Conservation (phyloP, 164 flowering plant genomes). For the Dillenia turbinata region DNA sequence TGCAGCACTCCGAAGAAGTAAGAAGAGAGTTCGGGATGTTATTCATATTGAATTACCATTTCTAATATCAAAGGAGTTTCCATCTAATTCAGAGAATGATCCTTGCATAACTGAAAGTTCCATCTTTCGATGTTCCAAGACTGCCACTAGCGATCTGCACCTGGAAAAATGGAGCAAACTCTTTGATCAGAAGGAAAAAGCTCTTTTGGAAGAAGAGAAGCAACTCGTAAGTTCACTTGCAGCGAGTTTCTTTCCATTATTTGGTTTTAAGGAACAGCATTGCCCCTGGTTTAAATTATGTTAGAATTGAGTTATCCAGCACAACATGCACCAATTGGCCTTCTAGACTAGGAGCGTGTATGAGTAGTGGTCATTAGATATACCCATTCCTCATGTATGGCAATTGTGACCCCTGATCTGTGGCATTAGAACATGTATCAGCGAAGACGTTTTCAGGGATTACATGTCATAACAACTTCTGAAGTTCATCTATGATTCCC, state of each 20-base stretch:
- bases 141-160: constrained; percentile 47
- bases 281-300: too few species aligned
- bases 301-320: too few species aligned
- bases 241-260: background rate
- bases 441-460: too few species aligned
- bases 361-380: too few species aligned
- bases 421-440: too few species aligned
- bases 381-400: too few species aligned
- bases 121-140: constrained; percentile 14
- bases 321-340: too few species aligned
- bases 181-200: constrained; percentile 76
- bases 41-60: constrained; percentile 69
- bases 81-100: constrained; percentile 46
- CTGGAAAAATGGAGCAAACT: constrained; percentile 50
- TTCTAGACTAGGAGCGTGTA: too few species aligned
- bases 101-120: constrained; percentile 17
- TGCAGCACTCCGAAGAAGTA: constrained; percentile 80
- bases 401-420: too few species aligned
- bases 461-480: too few species aligned
- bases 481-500: too few species aligned
- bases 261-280: too few species aligned
- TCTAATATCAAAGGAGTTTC: constrained; percentile 53
- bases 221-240: constrained; percentile 50
- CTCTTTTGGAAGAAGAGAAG: constrained; percentile 79
- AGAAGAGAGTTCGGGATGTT: constrained; percentile 68